Percentiles rank a stretch among this genome's conserved stretches.
Conservation (phyloP, 495 filamentous ascomycete species). For the Aspergillus conjunctus region DNA sequence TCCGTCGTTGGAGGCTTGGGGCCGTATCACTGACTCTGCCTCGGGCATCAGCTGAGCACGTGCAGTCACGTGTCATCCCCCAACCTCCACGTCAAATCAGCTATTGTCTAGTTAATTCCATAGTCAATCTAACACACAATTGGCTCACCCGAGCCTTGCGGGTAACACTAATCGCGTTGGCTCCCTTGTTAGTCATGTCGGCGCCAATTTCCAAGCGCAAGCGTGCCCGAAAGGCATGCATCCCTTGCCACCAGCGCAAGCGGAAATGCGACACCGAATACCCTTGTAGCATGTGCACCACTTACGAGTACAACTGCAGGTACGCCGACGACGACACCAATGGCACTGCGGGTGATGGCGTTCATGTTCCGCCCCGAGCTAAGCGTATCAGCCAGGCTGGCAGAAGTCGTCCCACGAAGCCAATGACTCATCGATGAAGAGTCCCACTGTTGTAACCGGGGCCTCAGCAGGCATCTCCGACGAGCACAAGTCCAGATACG, state of each 20-base stretch:
- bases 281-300: conserved; percentile 36
- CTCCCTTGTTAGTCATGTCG: conserved; percentile 29
- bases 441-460: conserved; percentile 21
- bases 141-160: too few relatives aligned
- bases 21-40: too few relatives aligned
- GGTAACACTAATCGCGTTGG: too few relatives aligned
- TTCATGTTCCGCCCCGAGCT: conserved; percentile 11
- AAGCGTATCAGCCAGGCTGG: conserved; percentile 21
- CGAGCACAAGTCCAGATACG: conserved; percentile 35
- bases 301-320: conserved; percentile 34
- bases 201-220: conserved; percentile 32
- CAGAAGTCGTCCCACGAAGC: conserved; percentile 18
- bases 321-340: conserved; percentile 27
- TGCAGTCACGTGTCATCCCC: too few relatives aligned
- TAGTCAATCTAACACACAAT: too few relatives aligned
- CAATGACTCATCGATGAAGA: conserved; percentile 24
- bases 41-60: too few relatives aligned
- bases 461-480: conserved; percentile 35
- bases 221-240: conserved; percentile 37
- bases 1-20: too few relatives aligned
- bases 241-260: conserved; percentile 41
- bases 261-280: conserved; percentile 36
- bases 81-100: too few relatives aligned
- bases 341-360: conserved; percentile 10
- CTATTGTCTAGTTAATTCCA: too few relatives aligned